These are phyloP conservation scores for Gorgonomyces haynaldii DNA, from an alignment of 192 early-diverging fungal genomes.

Conservation along the genomic window DNA sequence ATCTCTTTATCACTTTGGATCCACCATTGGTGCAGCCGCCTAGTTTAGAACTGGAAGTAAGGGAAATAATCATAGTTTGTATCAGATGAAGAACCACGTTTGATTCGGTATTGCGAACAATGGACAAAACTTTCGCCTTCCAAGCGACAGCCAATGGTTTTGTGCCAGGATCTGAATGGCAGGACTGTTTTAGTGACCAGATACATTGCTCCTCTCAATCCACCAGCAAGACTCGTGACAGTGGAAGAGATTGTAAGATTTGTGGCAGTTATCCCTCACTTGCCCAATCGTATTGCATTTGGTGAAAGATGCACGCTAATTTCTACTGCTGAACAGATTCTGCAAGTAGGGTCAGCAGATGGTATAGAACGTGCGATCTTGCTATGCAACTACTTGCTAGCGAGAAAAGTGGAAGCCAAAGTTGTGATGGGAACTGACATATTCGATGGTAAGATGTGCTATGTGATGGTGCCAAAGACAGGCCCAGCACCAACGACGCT, in stretches of 20 bases:
- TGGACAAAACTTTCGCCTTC: constrained; percentile 12
- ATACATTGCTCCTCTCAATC: constrained; percentile 37
- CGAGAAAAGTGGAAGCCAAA: constrained; percentile 14
- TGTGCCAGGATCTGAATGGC: constrained; percentile 23
- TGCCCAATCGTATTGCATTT: constrained; percentile 27
- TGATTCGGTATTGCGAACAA: constrained; percentile 15
- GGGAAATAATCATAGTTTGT: constrained; percentile 14
- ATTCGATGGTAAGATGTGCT: constrained; percentile 30
- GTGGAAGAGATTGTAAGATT: constrained; percentile 22
- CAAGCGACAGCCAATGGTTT: constrained; percentile 1
- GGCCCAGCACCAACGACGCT: not conserved
- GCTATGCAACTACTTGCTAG: constrained; percentile 33
- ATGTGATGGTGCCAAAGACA: constrained; percentile 13
- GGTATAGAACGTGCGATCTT: constrained; percentile 41
- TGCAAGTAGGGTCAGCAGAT: constrained; percentile 37
- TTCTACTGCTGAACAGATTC: constrained; percentile 35
- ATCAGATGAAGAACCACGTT: constrained; percentile 25
- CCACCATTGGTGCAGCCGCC: constrained; percentile 34
- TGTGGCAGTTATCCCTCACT: constrained; percentile 33
- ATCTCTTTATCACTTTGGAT: constrained; percentile 46
- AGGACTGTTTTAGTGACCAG: constrained; percentile 28
- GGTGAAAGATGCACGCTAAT: constrained; percentile 18
- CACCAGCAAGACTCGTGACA: constrained; percentile 18
- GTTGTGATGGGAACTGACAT: constrained; percentile 36
- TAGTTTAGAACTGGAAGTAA: constrained; percentile 21